Evolutionary conservation across 257 asterid genomes (phyloP).

Genomic region (Euphrasia confusa): DNA sequence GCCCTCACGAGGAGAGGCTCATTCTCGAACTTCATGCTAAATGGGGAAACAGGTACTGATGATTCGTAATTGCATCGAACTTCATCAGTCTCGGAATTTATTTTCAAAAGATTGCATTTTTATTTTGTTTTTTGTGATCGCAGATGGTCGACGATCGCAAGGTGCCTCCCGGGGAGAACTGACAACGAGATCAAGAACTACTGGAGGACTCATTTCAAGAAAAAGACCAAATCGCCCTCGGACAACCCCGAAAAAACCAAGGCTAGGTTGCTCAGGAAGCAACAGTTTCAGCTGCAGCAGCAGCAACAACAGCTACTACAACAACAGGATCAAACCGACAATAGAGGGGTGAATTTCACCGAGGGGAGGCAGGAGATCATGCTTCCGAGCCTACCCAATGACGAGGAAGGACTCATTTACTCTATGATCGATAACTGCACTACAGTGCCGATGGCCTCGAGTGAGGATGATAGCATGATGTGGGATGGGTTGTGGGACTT

Average conservation of each 20-base stretch:
- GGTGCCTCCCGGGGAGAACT: slow-evolving; percentile 78
- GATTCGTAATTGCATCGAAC: background rate
- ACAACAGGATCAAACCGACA: slow-evolving; percentile 34
- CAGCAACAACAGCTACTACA: slow-evolving; percentile 37
- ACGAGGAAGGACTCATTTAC: slow-evolving; percentile 24
- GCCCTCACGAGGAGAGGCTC: slow-evolving; percentile 71
- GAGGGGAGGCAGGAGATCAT: slow-evolving; percentile 39
- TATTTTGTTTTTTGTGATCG: background rate
- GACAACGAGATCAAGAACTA: slow-evolving; percentile 82
- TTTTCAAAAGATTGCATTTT: background rate
- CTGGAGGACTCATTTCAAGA: slow-evolving; percentile 90
- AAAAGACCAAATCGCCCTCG: slow-evolving; percentile 34
- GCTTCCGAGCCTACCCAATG: slow-evolving; percentile 21
- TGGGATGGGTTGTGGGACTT: slow-evolving; percentile 77
- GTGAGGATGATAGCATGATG: slow-evolving; percentile 36
- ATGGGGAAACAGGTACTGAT: slow-evolving; percentile 84
- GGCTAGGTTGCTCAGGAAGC: slow-evolving; percentile 48
- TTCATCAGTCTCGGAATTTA: background rate
- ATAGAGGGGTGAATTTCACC: slow-evolving; percentile 22
- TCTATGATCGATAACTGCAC: slow-evolving; percentile 35
- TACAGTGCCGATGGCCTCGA: slow-evolving; percentile 31
- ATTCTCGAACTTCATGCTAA: slow-evolving; percentile 72
- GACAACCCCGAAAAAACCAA: slow-evolving; percentile 36
- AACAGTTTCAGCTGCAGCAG: slow-evolving; percentile 54
- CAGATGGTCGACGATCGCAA: slow-evolving; percentile 85